These are phyloP conservation scores for Emergomyces africanus DNA, from an alignment of 2,329 filamentous ascomycete genomes.

Conservation along the genomic window DNA sequence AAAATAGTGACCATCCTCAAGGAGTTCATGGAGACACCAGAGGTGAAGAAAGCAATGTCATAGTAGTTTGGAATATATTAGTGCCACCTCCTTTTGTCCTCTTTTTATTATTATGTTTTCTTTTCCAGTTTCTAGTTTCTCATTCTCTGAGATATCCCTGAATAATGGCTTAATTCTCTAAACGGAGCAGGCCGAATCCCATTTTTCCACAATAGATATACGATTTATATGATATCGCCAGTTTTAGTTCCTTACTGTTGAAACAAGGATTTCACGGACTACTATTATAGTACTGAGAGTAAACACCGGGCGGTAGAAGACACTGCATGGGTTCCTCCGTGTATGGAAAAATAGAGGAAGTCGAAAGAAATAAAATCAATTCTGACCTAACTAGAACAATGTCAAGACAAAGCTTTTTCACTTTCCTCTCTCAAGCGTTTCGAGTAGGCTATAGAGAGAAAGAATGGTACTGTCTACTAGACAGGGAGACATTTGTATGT, in stretches of 20 bases:
- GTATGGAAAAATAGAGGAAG: too few species aligned
- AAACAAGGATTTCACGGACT: not conserved
- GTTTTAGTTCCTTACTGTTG: not conserved
- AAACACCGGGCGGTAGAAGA: too few species aligned
- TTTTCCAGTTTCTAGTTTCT: not conserved
- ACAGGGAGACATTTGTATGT: not conserved
- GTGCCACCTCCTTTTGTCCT: not conserved
- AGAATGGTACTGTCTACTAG: not conserved
- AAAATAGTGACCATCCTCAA: slow-evolving; percentile 66
- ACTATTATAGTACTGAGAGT: not conserved
- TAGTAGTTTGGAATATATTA: not conserved
- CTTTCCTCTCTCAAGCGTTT: too few species aligned
- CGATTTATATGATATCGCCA: not conserved
- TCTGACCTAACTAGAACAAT: not conserved
- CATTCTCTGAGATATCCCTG: not conserved
- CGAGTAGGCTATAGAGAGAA: not conserved
- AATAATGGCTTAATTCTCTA: not conserved
- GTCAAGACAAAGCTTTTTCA: too few species aligned
- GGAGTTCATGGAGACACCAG: slow-evolving; percentile 44
- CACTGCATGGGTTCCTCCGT: too few species aligned
- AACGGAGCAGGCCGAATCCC: not conserved
- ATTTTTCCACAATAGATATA: not conserved
- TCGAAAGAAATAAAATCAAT: not conserved
- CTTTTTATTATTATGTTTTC: not conserved
- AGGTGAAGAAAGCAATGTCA: slow-evolving; percentile 23